Conservation (phyloP, 768 basidiomycete species). For the Trametes sanguinea region DNA sequence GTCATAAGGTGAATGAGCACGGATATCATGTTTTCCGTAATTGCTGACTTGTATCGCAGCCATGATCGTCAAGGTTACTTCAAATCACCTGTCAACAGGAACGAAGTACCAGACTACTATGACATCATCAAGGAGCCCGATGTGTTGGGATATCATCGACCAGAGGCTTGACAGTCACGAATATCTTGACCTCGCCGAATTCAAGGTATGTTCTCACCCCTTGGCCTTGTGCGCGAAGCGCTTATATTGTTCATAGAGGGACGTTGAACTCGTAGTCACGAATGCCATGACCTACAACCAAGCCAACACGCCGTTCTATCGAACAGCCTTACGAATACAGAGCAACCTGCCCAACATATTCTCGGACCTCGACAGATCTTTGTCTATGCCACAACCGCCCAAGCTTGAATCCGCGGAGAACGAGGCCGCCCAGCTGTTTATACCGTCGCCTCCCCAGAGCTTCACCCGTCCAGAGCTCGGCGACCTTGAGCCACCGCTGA, state of each 20-base stretch:
- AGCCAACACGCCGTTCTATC: slow-evolving; percentile 68
- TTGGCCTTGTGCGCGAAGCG: neutral
- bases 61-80: slow-evolving; percentile 76
- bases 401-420: neutral
- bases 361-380: slow-evolving; percentile 39
- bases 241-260: slow-evolving; percentile 48
- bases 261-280: slow-evolving; percentile 78
- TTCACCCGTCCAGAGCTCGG: slow-evolving; percentile 43
- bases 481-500: slow-evolving; percentile 72
- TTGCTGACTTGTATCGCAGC: slow-evolving; percentile 40
- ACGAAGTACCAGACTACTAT: slow-evolving; percentile 88
- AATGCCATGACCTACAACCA: slow-evolving; percentile 91
- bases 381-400: slow-evolving; percentile 8
- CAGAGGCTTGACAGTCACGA: slow-evolving; percentile 77
- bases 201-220: slow-evolving; percentile 53
- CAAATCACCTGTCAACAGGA: slow-evolving; percentile 76
- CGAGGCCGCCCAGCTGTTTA: neutral
- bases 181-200: slow-evolving; percentile 76
- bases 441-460: neutral
- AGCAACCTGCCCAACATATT: slow-evolving; percentile 41
- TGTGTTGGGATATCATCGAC: slow-evolving; percentile 87
- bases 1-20: slow-evolving; percentile 61
- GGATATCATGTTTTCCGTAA: neutral
- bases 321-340: slow-evolving; percentile 66
- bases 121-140: slow-evolving; percentile 85